A percentile compares a stretch with the other conserved stretches of the same genome.
These are phyloP conservation scores for Aspergillus ibericus DNA, from an alignment of 2,329 filamentous ascomycete species.

Conservation along the genomic window DNA sequence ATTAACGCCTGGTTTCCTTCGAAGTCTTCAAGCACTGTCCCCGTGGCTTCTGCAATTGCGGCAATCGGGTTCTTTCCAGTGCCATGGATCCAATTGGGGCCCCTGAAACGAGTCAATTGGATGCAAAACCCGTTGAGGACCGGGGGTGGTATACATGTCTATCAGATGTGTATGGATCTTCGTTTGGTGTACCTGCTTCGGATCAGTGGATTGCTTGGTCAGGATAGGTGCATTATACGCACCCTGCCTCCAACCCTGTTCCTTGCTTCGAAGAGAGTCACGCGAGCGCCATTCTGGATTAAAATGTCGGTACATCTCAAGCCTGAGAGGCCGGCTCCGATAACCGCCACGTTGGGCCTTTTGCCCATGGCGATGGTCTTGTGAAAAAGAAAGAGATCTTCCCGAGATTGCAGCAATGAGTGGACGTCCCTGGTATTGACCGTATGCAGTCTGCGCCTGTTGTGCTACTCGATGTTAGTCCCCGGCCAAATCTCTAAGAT, in stretches of 20 bases:
- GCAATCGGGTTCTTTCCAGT: slow-evolving; percentile 60
- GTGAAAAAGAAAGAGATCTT: not conserved
- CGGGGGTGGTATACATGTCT: slow-evolving; percentile 52
- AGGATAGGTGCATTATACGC: slow-evolving; percentile 19
- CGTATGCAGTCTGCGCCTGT: not conserved
- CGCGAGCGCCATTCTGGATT: slow-evolving; percentile 54
- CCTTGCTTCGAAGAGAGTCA: slow-evolving; percentile 62
- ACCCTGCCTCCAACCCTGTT: slow-evolving; percentile 60
- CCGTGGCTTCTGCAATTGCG: slow-evolving; percentile 55
- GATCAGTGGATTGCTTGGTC: slow-evolving; percentile 5
- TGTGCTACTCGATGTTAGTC: not conserved
- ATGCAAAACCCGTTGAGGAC: not conserved
- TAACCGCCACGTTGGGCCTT: slow-evolving; percentile 55
- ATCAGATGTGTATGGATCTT: slow-evolving; percentile 51
- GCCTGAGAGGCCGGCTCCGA: slow-evolving; percentile 62
- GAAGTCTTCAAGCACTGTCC: slow-evolving; percentile 52
- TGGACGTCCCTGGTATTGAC: not conserved
- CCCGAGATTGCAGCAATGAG: not conserved
- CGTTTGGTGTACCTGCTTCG: slow-evolving; percentile 50
- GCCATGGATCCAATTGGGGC: slow-evolving; percentile 67
- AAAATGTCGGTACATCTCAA: slow-evolving; percentile 61
- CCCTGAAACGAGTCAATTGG: slow-evolving; percentile 41
- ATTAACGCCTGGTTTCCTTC: slow-evolving; percentile 53
- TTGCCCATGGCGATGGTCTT: slow-evolving; percentile 31
- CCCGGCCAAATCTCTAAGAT: not conserved